Percentiles rank a stretch among this genome's conserved stretches.
Evolutionary conservation across 768 basidiomycete genomes (phyloP).

Genomic region (Auriscalpium vulgare): DNA sequence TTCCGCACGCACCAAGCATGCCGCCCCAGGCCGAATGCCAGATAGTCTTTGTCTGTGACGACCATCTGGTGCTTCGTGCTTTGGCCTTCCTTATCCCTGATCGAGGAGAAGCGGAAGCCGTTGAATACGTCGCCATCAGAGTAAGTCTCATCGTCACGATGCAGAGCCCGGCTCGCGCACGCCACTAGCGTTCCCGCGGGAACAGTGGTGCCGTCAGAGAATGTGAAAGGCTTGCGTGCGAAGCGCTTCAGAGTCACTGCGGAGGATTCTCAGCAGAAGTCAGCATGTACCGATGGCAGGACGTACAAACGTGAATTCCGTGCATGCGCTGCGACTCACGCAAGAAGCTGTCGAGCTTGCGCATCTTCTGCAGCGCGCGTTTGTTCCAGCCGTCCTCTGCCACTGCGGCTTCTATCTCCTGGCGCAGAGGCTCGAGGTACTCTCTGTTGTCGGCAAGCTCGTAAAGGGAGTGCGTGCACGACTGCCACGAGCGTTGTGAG

Average conservation of each 20-base stretch:
- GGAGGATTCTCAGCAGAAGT: background rate
- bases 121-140: slow-evolving; percentile 26
- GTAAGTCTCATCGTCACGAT: slow-evolving; percentile 20
- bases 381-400: slow-evolving; percentile 22
- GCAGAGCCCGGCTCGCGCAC: slow-evolving; percentile 12
- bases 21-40: slow-evolving; percentile 21
- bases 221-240: slow-evolving; percentile 24
- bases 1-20: slow-evolving; percentile 21
- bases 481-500: slow-evolving; percentile 9
- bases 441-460: slow-evolving; percentile 24
- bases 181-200: slow-evolving; percentile 18
- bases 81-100: slow-evolving; percentile 26
- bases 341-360: slow-evolving; percentile 6
- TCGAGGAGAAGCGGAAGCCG: slow-evolving; percentile 39
- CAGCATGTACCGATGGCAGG: background rate
- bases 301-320: slow-evolving; percentile 19
- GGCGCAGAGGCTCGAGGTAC: slow-evolving; percentile 21
- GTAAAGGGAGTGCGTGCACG: slow-evolving; percentile 20
- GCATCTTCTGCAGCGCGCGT: slow-evolving; percentile 22
- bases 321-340: slow-evolving; percentile 22
- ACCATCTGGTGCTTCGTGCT: slow-evolving; percentile 26
- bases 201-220: slow-evolving; percentile 26
- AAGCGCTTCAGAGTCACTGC: slow-evolving; percentile 22
- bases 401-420: slow-evolving; percentile 23
- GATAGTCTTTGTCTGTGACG: slow-evolving; percentile 21